Conservation (phyloP, 2,329 filamentous ascomycete species). For the Penicillium sp. region DNA sequence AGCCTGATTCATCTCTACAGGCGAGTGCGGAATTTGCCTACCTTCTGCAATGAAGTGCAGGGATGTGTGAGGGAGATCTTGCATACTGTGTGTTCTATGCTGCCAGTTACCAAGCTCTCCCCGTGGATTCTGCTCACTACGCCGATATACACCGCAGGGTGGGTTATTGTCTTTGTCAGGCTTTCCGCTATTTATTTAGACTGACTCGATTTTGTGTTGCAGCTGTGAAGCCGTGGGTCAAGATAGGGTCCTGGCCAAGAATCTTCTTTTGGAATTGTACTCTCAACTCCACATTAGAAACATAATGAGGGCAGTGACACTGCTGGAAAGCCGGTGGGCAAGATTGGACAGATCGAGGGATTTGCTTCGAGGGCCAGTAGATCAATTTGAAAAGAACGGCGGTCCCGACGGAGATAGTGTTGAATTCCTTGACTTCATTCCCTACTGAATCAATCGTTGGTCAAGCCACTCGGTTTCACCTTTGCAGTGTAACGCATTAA, state of each 20-base stretch:
- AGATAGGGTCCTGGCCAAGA: constrained; percentile 8
- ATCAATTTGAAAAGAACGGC: background rate
- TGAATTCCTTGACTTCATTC: constrained; percentile 9
- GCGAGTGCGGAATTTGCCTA: constrained; percentile 2
- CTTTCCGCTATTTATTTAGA: background rate
- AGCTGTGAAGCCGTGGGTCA: constrained; percentile 11
- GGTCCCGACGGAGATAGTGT: background rate
- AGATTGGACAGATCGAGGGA: background rate
- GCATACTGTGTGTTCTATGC: constrained; percentile 18
- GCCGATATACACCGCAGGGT: constrained; percentile 28
- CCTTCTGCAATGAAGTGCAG: constrained; percentile 6
- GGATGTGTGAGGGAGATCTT: constrained; percentile 20
- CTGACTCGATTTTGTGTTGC: background rate
- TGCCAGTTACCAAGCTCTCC: constrained; percentile 24
- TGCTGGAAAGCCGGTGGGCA: constrained; percentile 6
- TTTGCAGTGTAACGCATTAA: too few relatives aligned
- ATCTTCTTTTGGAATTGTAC: constrained; percentile 11
- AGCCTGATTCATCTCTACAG: constrained; percentile 13
- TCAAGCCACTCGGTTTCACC: background rate
- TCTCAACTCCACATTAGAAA: constrained; percentile 11
- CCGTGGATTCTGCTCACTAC: constrained; percentile 28
- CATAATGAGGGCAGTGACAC: constrained; percentile 9
- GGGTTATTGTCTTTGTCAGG: background rate
- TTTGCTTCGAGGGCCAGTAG: background rate
- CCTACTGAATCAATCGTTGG: background rate